A percentile compares a stretch with the other conserved stretches of the same genome.
phyloP scores from a whole-genome alignment of 1,284 basidiomycete genomes.

The Wolfiporia cocos region DNA sequence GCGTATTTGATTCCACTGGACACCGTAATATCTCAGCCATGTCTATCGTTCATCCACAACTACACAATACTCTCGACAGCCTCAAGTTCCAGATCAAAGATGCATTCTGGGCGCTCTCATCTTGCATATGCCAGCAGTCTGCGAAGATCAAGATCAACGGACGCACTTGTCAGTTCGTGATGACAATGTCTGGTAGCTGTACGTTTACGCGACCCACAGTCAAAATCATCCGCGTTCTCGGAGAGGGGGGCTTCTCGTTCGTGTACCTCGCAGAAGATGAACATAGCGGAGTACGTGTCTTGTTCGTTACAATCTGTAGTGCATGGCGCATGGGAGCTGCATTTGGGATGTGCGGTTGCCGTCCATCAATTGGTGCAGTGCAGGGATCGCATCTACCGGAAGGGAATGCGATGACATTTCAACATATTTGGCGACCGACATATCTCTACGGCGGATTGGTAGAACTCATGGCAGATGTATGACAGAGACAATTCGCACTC shows the following conservation, averaged over 20 bases:
- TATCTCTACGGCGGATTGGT: too few species aligned
- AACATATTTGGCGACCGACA: too few species aligned
- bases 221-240: conserved; percentile 84
- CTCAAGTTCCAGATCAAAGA: conserved; percentile 75
- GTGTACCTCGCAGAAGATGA: conserved; percentile 91
- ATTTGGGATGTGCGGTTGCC: too few species aligned
- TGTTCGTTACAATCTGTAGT: not conserved
- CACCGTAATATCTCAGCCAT: too few species aligned
- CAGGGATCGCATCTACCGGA: too few species aligned
- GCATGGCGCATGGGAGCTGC: too few species aligned
- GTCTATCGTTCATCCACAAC: conserved; percentile 12
- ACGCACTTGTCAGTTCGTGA: conserved; percentile 66
- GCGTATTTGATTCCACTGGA: not conserved
- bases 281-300: conserved; percentile 53
- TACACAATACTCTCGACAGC: conserved; percentile 44
- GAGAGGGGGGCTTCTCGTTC: conserved; percentile 94
- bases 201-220: too few species aligned
- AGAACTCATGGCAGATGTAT: conserved; percentile 4
- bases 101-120: conserved; percentile 71
- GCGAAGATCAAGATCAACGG: conserved; percentile 92
- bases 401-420: too few species aligned
- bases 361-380: too few species aligned
- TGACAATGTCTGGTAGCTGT: not conserved
- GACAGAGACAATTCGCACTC: conserved; percentile 83
- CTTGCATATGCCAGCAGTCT: conserved; percentile 74